These are phyloP conservation scores for Rhipidocladum racemiflorum DNA, from an alignment of 176 grass and related monocot species.

Conservation along the genomic window DNA sequence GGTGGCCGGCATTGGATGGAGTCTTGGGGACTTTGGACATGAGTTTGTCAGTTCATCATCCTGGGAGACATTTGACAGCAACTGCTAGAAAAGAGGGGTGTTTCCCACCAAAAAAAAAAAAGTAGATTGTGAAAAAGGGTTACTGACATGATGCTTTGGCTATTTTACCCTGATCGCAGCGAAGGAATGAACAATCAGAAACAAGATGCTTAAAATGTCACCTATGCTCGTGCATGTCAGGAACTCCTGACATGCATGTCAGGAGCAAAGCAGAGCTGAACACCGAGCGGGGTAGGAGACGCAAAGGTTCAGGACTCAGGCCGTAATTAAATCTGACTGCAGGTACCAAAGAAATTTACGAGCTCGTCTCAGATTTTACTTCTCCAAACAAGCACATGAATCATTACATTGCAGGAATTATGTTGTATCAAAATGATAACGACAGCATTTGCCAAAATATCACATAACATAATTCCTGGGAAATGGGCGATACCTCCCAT, in stretches of 20 bases:
- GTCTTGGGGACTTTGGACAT: too few relatives aligned
- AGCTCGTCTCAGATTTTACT: neutral
- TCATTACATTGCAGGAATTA: neutral
- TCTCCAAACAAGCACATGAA: neutral
- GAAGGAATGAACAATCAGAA: neutral
- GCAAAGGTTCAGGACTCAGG: too few relatives aligned
- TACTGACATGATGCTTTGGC: neutral
- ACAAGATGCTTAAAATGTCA: neutral
- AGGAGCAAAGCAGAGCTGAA: neutral
- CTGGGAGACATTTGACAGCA: neutral
- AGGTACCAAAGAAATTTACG: neutral
- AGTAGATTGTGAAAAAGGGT: neutral
- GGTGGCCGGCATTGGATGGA: neutral
- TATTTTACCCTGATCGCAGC: neutral
- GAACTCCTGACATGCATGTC: too few relatives aligned
- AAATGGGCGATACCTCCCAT: too few relatives aligned
- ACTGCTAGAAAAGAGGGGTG: neutral
- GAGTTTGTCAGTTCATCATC: too few relatives aligned
- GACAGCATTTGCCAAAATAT: neutral
- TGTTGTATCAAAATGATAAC: neutral
- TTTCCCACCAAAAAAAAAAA: too few relatives aligned
- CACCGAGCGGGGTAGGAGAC: too few relatives aligned
- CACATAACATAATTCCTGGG: neutral
- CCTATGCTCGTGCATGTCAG: too few relatives aligned
- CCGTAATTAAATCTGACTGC: neutral